Base-by-base conservation (phyloP, 768 basidiomycete genomes). In the Calocybe gangraenosa region DNA sequence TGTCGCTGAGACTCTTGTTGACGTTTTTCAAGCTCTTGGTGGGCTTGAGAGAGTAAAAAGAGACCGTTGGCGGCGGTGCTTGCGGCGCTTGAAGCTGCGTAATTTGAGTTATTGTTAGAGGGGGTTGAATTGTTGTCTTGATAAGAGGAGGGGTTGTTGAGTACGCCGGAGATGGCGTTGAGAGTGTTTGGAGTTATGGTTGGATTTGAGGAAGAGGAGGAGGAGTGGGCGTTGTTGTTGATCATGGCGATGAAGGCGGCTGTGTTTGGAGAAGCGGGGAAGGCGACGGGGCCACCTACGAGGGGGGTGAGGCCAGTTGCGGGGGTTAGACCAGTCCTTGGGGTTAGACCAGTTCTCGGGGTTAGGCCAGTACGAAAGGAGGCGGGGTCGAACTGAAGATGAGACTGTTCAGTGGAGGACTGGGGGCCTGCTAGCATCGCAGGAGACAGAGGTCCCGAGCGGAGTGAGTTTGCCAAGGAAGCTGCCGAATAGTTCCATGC, bases 11-110 rank as follows among this genome's bases (percentile, higher is more conserved):
- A 83, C 61, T 91, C 87, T 64, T 95, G 92, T 65, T 95, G 92
- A n/a, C 91, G 82, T 69, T 94, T 95, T 30, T 89, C 90, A 48
- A 96, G 81, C 72, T 95, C 93, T 63, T 96, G 93, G 61, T 96
- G 93, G 20, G 93, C 94, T 66, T 97, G 93, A 1, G 84, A 87
- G 42, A 97, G 82, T 38, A 97, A 73, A 69, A 94, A 97, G 37
- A 97, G 79, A 20, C 94, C 93, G 60, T 95, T 96, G 41, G 92
- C 87, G 43, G 92, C 90, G 15, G 80, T 74, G 35, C 65, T 77
- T 2, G 90, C 74, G 7, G 86, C 78, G 33, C 69, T 82, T 38
- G 73, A 73, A 2, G 85, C 67, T 9, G 47, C 42, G 25, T 49
- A 52, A 33, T 49, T 34, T 46, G 50, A 52, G 46, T 60, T 46